Conservation (phyloP, 441 rosid species). For the Euphorbia neoarborescens region DNA sequence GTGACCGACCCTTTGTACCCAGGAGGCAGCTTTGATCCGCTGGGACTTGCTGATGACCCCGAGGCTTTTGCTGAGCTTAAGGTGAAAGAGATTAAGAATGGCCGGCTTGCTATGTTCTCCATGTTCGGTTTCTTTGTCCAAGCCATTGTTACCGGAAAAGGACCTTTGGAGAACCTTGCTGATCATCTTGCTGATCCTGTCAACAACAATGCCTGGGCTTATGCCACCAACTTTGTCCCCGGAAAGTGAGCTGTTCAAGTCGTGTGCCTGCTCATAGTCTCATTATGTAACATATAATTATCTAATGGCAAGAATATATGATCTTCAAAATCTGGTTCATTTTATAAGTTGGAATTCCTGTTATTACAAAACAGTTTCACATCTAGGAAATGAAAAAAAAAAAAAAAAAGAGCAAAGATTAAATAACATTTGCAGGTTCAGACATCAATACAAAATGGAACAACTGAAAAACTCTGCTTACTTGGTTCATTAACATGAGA, state of each 20-base stretch:
- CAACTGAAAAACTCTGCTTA: not conserved
- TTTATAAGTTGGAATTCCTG: not conserved
- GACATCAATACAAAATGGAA: not conserved
- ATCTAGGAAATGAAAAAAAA: not conserved
- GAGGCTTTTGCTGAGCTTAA: constrained; percentile 48
- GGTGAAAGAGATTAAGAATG: constrained; percentile 49
- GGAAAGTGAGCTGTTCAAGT: constrained; percentile 33
- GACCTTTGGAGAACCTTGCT: constrained; percentile 44
- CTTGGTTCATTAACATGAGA: not conserved
- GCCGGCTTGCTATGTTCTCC: constrained; percentile 46
- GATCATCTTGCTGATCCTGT: constrained; percentile 52
- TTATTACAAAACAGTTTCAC: not conserved
- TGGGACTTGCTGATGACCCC: constrained; percentile 44
- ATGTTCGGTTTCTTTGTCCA: constrained; percentile 56
- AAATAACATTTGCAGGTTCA: not conserved
- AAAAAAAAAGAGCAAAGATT: not conserved
- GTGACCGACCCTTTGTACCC: constrained; percentile 46
- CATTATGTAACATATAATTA: not conserved
- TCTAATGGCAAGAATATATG: not conserved
- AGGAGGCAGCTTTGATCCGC: constrained; percentile 50
- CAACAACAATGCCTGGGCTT: constrained; percentile 53
- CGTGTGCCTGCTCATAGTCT: not conserved
- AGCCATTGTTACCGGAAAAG: constrained; percentile 50
- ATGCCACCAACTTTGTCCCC: constrained; percentile 50
- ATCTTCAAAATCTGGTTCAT: not conserved